Evolutionary conservation across 2,329 filamentous ascomycete genomes (phyloP).

Genomic region (Lachnellula cervina): DNA sequence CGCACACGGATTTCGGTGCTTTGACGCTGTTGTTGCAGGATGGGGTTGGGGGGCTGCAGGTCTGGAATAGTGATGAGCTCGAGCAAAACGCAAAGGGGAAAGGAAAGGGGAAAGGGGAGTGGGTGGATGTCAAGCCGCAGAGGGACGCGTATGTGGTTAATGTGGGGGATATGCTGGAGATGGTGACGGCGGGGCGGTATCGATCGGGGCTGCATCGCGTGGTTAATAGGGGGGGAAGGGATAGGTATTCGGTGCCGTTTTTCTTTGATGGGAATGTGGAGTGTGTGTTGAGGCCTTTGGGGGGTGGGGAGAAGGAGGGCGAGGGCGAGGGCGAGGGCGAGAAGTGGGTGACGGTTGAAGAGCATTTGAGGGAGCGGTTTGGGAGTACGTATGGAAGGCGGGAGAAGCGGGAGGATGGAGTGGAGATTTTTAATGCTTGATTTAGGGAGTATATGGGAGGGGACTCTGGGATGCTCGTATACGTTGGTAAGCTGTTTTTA

Average conservation of each 20-base stretch:
- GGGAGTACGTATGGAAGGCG: slow-evolving; percentile 22
- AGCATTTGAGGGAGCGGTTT: slow-evolving; percentile 28
- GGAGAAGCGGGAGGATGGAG: slow-evolving; percentile 13
- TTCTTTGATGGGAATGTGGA: slow-evolving; percentile 52
- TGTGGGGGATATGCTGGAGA: slow-evolving; percentile 43
- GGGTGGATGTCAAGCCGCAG: slow-evolving; percentile 40
- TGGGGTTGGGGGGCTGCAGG: slow-evolving; percentile 44
- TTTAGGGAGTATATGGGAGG: neutral
- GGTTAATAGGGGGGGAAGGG: slow-evolving; percentile 43
- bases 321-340: slow-evolving; percentile 12
- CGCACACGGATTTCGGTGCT: slow-evolving; percentile 50
- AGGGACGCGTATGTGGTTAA: slow-evolving; percentile 46
- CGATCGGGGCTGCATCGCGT: slow-evolving; percentile 49
- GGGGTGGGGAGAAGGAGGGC: slow-evolving; percentile 13
- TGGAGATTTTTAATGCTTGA: slow-evolving; percentile 9
- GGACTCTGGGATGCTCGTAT: neutral
- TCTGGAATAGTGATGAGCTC: slow-evolving; percentile 40
- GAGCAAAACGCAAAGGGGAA: slow-evolving; percentile 19
- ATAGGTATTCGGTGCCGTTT: slow-evolving; percentile 51
- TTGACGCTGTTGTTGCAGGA: slow-evolving; percentile 51
- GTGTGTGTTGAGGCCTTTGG: slow-evolving; percentile 26
- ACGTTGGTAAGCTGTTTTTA: too few species aligned
- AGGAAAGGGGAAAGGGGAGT: slow-evolving; percentile 22
- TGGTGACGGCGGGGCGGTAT: slow-evolving; percentile 47
- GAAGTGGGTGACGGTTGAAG: slow-evolving; percentile 22